Evolutionary conservation across 352 stramenopile genomes (phyloP).

Genomic region (Aphanomyces euteiches): DNA sequence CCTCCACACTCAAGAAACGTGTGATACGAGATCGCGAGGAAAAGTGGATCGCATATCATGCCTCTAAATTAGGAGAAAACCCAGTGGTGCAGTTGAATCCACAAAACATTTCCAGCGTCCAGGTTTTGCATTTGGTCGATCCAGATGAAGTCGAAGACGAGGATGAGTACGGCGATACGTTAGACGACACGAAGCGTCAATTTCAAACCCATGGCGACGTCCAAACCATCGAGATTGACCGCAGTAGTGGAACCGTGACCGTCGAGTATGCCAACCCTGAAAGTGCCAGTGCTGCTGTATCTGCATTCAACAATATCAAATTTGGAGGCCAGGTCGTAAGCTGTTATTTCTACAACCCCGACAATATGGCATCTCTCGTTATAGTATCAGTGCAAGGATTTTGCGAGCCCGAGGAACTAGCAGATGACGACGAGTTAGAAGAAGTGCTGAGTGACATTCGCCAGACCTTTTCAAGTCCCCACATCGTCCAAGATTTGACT

Average conservation of each 20-base stretch:
- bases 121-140: slow-evolving; percentile 36
- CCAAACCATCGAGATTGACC: slow-evolving; percentile 6
- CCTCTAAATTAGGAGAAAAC: background rate
- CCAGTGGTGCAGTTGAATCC: background rate
- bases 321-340: slow-evolving; percentile 32
- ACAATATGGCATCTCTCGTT: background rate
- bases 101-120: background rate
- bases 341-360: slow-evolving; percentile 6
- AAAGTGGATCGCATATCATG: slow-evolving; percentile 29
- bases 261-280: slow-evolving; percentile 26
- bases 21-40: slow-evolving; percentile 28
- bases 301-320: slow-evolving; percentile 28
- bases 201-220: slow-evolving; percentile 20
- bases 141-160: slow-evolving; percentile 38
- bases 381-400: slow-evolving; percentile 34
- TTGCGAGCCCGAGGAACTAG: slow-evolving; percentile 44
- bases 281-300: slow-evolving; percentile 28
- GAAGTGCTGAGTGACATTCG: slow-evolving; percentile 44
- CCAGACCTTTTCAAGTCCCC: slow-evolving; percentile 35
- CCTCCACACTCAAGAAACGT: slow-evolving; percentile 31
- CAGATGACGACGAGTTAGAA: slow-evolving; percentile 49
- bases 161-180: slow-evolving; percentile 37
- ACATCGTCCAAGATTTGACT: slow-evolving; percentile 30
- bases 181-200: slow-evolving; percentile 29
- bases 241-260: slow-evolving; percentile 21